Evolutionary conservation across 352 stramenopile genomes (phyloP).

Genomic region (Phytophthora boehmeriae): DNA sequence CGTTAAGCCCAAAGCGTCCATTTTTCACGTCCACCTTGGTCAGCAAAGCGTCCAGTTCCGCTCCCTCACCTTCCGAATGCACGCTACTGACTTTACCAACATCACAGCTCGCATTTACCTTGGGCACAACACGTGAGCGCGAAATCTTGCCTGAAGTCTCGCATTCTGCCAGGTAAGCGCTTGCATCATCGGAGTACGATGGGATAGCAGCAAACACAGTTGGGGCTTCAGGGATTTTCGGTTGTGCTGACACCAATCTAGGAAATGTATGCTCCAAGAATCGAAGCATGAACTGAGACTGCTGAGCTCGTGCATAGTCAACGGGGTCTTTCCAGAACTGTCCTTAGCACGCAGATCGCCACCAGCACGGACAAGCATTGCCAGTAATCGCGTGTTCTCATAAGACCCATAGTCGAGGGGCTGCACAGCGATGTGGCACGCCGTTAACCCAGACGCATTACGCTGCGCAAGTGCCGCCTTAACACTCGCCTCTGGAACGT

Average conservation of each 20-base stretch:
- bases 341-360: slow-evolving; percentile 46
- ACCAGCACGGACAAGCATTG: slow-evolving; percentile 51
- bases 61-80: slow-evolving; percentile 30
- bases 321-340: slow-evolving; percentile 43
- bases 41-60: slow-evolving; percentile 60
- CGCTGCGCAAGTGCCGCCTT: slow-evolving; percentile 45
- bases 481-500: slow-evolving; percentile 47
- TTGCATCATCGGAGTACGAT: slow-evolving; percentile 54
- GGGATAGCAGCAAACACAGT: slow-evolving; percentile 38
- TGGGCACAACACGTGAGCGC: slow-evolving; percentile 43
- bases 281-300: slow-evolving; percentile 60
- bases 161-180: slow-evolving; percentile 54
- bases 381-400: slow-evolving; percentile 61
- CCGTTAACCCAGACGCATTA: slow-evolving; percentile 53
- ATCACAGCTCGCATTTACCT: slow-evolving; percentile 63
- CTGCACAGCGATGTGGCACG: slow-evolving; percentile 66
- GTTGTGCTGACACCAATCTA: slow-evolving; percentile 14
- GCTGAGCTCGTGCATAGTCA: slow-evolving; percentile 61
- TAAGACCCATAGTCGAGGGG: slow-evolving; percentile 65
- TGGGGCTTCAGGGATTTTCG: slow-evolving; percentile 20
- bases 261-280: slow-evolving; percentile 51
- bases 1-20: slow-evolving; percentile 71
- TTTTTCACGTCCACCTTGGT: slow-evolving; percentile 84
- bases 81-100: slow-evolving; percentile 63
- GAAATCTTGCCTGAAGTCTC: slow-evolving; percentile 63